Evolutionary conservation across 345 rosid species (phyloP).

Genomic region (Boechera stricta): DNA sequence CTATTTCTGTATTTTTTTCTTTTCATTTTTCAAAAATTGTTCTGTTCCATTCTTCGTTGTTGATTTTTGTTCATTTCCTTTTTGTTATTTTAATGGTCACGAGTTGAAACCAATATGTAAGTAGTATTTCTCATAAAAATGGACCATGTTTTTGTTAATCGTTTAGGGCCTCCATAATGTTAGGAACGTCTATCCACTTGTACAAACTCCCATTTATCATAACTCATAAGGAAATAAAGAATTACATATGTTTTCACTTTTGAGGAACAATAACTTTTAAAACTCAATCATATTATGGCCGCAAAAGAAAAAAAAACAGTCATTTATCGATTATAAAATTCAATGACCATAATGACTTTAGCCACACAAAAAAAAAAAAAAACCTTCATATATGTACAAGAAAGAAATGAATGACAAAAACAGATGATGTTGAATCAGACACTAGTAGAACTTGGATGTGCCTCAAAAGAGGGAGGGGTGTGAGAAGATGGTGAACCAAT

Average conservation of each 20-base stretch:
- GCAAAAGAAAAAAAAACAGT: not conserved
- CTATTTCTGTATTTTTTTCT: too few species aligned
- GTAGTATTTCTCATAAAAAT: too few species aligned
- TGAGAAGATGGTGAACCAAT: slow-evolving; percentile 47
- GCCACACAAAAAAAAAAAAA: not conserved
- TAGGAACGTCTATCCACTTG: too few species aligned
- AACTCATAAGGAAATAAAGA: not conserved
- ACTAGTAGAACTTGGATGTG: slow-evolving; percentile 55
- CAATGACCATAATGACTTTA: slow-evolving; percentile 18
- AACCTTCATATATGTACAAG: slow-evolving; percentile 26
- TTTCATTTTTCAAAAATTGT: too few species aligned
- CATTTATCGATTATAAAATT: slow-evolving; percentile 6
- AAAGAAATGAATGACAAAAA: slow-evolving; percentile 1
- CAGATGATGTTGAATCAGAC: slow-evolving; percentile 36
- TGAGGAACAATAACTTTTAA: slow-evolving; percentile 9
- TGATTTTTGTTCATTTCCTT: too few species aligned
- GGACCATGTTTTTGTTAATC: too few species aligned
- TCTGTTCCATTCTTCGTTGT: too few species aligned
- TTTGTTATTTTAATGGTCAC: too few species aligned
- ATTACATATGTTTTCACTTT: not conserved
- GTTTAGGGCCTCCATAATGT: too few species aligned
- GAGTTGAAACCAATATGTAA: too few species aligned
- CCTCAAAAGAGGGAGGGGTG: slow-evolving; percentile 60
- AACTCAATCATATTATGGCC: not conserved
- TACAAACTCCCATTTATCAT: too few species aligned